Percentiles rank a stretch among this genome's conserved stretches.
Conservation (phyloP, 2,329 filamentous ascomycete species). For the Pezicula neosporulosa region DNA sequence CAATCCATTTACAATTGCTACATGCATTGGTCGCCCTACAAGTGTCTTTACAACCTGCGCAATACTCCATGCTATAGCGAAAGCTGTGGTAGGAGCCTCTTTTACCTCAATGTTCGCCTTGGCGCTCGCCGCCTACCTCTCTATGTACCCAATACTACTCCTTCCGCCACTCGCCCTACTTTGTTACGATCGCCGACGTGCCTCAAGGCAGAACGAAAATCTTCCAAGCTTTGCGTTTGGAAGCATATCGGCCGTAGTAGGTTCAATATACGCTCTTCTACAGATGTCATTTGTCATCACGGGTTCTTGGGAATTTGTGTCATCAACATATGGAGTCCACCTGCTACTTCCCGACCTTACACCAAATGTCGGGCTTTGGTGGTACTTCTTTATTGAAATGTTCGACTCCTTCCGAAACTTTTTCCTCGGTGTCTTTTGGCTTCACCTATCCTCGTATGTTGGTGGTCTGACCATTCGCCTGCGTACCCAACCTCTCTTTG, state of each 20-base stretch:
- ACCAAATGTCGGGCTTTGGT: constrained; percentile 95
- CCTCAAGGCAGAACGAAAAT: constrained; percentile 30
- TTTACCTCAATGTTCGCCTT: constrained; percentile 80
- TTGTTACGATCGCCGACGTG: constrained; percentile 61
- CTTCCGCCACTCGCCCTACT: constrained; percentile 79
- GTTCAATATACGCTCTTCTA: constrained; percentile 60
- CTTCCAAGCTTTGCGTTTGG: constrained; percentile 48
- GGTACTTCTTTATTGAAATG: constrained; percentile 99
- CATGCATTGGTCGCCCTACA: constrained; percentile 86
- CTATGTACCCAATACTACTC: constrained; percentile 85
- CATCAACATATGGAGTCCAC: constrained; percentile 89
- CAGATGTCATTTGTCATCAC: constrained; percentile 70
- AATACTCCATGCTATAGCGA: constrained; percentile 78
- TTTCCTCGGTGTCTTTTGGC: constrained; percentile 97
- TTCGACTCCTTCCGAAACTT: constrained; percentile 97
- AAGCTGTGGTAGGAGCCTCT: constrained; percentile 70
- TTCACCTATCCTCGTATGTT: constrained; percentile 88
- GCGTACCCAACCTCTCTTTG: constrained; percentile 80
- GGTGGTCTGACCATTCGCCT: constrained; percentile 81
- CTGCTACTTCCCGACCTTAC: constrained; percentile 88
- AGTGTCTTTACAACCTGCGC: constrained; percentile 86
- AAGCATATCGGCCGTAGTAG: constrained; percentile 49
- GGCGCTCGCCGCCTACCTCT: constrained; percentile 84
- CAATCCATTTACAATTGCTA: constrained; percentile 90
- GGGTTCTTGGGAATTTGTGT: constrained; percentile 82